Conservation (phyloP, 108 stramenopile species). For the Skeletonema tropicum region DNA sequence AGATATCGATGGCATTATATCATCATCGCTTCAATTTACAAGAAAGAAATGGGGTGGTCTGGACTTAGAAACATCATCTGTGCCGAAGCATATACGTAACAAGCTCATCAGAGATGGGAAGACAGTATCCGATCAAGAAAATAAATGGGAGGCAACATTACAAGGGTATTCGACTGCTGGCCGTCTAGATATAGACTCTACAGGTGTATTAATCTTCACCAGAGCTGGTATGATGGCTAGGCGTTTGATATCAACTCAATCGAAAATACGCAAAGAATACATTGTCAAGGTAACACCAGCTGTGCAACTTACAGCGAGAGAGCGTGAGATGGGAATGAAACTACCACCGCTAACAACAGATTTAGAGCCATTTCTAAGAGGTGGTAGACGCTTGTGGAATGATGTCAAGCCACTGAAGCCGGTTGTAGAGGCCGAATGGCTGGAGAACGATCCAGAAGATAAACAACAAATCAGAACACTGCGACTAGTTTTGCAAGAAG, state of each 20-base stretch:
- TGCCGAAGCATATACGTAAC: constrained; percentile 9
- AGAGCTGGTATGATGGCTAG: constrained; percentile 68
- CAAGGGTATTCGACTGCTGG: constrained; percentile 73
- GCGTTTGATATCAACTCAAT: constrained; percentile 57
- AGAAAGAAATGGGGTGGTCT: constrained; percentile 17
- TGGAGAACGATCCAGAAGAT: constrained; percentile 13
- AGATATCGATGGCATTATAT: not conserved
- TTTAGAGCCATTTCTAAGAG: constrained; percentile 42
- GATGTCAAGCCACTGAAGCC: constrained; percentile 58
- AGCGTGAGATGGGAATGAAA: constrained; percentile 48
- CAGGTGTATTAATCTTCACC: constrained; percentile 79
- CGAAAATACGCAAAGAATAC: constrained; percentile 79
- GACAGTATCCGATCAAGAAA: not conserved
- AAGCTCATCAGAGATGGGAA: not conserved
- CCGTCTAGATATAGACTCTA: constrained; percentile 72
- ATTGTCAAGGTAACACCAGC: constrained; percentile 62
- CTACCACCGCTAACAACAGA: constrained; percentile 47
- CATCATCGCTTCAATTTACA: constrained; percentile 21
- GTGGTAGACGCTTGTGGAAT: constrained; percentile 52
- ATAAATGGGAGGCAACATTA: constrained; percentile 22
- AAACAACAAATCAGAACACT: constrained; percentile 28
- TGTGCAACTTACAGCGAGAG: constrained; percentile 33
- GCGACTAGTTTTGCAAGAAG: constrained; percentile 72
- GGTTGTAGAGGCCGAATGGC: constrained; percentile 62
- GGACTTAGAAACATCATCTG: constrained; percentile 12